A percentile compares a stretch with the other conserved stretches of the same genome.
Conservation (phyloP, 306 rosid genomes). For the Prinsepia uniflora region DNA sequence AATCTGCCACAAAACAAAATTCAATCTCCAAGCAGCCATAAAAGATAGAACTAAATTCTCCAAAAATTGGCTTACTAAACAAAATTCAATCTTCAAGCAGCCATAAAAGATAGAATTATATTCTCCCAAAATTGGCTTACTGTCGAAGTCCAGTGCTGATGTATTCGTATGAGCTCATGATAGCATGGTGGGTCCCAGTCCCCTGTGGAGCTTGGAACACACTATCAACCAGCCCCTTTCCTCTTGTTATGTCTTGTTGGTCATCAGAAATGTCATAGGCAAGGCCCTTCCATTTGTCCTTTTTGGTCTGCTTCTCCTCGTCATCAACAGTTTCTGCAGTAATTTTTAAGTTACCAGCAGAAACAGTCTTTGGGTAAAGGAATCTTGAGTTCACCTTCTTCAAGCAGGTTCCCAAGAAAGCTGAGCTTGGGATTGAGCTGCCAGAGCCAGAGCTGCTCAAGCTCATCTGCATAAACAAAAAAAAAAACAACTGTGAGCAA, state of each 20-base stretch:
- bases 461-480: constrained; percentile 26
- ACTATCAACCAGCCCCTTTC: constrained; percentile 40
- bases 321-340: constrained; percentile 30
- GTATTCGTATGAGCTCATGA: constrained; percentile 43
- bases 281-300: constrained; percentile 37
- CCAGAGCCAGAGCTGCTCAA: constrained; percentile 26
- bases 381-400: constrained; percentile 25
- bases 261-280: constrained; percentile 37
- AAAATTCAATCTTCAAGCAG: background rate
- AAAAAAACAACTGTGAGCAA: background rate
- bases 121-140: constrained; percentile 16
- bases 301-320: constrained; percentile 23
- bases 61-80: constrained; percentile 17
- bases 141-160: constrained; percentile 35
- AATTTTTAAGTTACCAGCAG: constrained; percentile 19
- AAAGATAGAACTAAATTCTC: background rate
- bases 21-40: constrained; percentile 3
- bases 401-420: constrained; percentile 35
- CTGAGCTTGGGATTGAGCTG: constrained; percentile 25
- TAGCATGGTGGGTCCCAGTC: constrained; percentile 34
- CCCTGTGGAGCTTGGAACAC: constrained; percentile 41
- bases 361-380: constrained; percentile 1
- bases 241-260: constrained; percentile 46
- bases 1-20: background rate
- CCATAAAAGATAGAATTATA: background rate